Base-by-base conservation (phyloP, 2,329 filamentous ascomycete species). In the Chrysoporthe puriensis region DNA sequence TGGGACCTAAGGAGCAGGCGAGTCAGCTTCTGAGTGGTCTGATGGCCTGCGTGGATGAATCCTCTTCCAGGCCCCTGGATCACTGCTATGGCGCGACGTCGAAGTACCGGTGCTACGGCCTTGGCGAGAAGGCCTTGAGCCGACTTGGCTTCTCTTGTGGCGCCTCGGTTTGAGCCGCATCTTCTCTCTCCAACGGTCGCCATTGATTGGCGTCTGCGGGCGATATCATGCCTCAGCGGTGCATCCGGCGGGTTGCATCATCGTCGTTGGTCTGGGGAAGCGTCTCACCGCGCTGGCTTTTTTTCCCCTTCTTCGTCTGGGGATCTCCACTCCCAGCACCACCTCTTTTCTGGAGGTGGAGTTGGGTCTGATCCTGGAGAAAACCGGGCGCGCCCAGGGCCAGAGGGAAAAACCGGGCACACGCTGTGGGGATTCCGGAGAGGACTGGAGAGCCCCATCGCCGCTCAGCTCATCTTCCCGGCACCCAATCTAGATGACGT, bases 11-110 rank as follows among this genome's bases (percentile, higher is more conserved):
- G 50, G 50, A 26, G 40, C 32, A 68, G 26, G 63, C 67, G 67
- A 69, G 67, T 69, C 67, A 69, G 63, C 64, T 34, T 36, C 59
- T 66, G 63, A 52, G 40, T 48, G 52, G 54, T 34, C 21, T n/a
- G 46, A 36, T 50, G 5, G 60, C 18, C 3, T 21, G 40, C 40
- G 40, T 50, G 62, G 63, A 58, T 48, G 52, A 64, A 64, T 64
- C 5, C 63, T 64, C 46, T 64, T 64, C 63, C 63, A 64, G 52
- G 3, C 43, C 52, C 36, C 43, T 40, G 36, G 36, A 7, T 40
- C 36, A 9, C 42, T 21, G 26, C 26, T 8, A 18, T 11, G 34
- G 40, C 32, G 34, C 57, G 21, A 42, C 34, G 56, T 34, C 18
- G 34, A 26, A n/a, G n/a, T 34, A 54, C 50, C 11, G 50, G 50